These are phyloP conservation scores for Nicotiana tomentosiformis DNA, from an alignment of 257 asterid genomes.

Conservation along the genomic window DNA sequence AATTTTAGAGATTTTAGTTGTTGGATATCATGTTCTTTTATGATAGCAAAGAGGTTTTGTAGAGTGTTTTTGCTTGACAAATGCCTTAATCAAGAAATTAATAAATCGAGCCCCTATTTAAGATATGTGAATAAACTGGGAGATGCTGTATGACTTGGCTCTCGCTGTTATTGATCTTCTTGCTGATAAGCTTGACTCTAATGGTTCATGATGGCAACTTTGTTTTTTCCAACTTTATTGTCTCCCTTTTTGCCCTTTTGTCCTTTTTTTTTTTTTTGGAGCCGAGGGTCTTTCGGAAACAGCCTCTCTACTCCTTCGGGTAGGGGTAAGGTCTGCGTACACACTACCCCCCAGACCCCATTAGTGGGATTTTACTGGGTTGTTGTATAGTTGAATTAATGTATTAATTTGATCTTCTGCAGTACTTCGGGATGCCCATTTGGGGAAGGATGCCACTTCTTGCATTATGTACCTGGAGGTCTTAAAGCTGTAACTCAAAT, in stretches of 20 bases:
- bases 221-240: background rate
- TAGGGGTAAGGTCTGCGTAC: no score
- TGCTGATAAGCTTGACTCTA: background rate
- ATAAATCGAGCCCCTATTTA: background rate
- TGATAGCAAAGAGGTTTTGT: background rate
- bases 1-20: background rate
- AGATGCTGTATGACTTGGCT: background rate
- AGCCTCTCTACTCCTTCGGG: no score
- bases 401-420: slow-evolving; percentile 23
- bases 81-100: background rate
- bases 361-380: no score
- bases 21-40: background rate
- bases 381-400: background rate
- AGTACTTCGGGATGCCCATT: slow-evolving; percentile 74
- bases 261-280: no score
- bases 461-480: slow-evolving; percentile 86
- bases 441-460: slow-evolving; percentile 78
- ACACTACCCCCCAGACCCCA: no score
- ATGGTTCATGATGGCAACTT: background rate
- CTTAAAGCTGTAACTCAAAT: slow-evolving; percentile 77
- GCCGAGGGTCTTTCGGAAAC: no score
- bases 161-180: background rate
- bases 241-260: no score
- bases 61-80: background rate
- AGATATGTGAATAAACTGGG: background rate